Conservation (phyloP, 2,329 filamentous ascomycete genomes). For the Paecilomyces sp. region DNA sequence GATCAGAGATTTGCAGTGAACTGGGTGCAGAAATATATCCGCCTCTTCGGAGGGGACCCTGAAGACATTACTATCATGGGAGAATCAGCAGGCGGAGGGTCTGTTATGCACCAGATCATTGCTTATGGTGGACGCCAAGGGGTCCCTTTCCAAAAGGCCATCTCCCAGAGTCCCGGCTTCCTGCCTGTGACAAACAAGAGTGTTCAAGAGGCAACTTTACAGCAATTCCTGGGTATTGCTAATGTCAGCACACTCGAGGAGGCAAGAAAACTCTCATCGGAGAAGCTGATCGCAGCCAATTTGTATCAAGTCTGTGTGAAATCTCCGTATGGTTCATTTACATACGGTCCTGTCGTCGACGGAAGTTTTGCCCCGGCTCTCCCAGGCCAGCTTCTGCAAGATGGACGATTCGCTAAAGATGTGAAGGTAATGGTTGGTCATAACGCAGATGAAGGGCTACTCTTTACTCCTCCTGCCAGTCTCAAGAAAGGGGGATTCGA, state of each 20-base stretch:
- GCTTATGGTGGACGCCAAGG: slow-evolving; percentile 42
- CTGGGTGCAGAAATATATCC: background rate
- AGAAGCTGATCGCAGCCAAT: slow-evolving; percentile 38
- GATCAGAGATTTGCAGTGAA: background rate
- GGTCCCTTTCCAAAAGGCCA: slow-evolving; percentile 30
- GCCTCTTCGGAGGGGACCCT: slow-evolving; percentile 2
- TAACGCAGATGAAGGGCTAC: slow-evolving; percentile 37
- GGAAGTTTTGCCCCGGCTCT: slow-evolving; percentile 42
- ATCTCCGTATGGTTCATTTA: slow-evolving; percentile 35
- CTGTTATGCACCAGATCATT: slow-evolving; percentile 51
- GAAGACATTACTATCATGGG: slow-evolving; percentile 13
- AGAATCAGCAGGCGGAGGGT: slow-evolving; percentile 46
- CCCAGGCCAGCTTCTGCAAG: slow-evolving; percentile 39
- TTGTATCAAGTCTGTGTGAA: slow-evolving; percentile 30
- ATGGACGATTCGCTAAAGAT: slow-evolving; percentile 38
- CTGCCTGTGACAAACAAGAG: slow-evolving; percentile 21
- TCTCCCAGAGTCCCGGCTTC: slow-evolving; percentile 39
- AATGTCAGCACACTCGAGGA: slow-evolving; percentile 40
- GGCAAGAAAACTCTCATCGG: slow-evolving; percentile 34
- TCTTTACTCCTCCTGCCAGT: slow-evolving; percentile 31
- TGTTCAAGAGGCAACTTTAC: slow-evolving; percentile 31
- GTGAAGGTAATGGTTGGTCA: slow-evolving; percentile 41
- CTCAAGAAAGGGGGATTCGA: slow-evolving; percentile 15
- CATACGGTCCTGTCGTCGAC: slow-evolving; percentile 42
- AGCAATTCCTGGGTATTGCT: slow-evolving; percentile 32